Evolutionary conservation across 169 alveolate genomes (phyloP).

Genomic region (Eimeria maxima): DNA sequence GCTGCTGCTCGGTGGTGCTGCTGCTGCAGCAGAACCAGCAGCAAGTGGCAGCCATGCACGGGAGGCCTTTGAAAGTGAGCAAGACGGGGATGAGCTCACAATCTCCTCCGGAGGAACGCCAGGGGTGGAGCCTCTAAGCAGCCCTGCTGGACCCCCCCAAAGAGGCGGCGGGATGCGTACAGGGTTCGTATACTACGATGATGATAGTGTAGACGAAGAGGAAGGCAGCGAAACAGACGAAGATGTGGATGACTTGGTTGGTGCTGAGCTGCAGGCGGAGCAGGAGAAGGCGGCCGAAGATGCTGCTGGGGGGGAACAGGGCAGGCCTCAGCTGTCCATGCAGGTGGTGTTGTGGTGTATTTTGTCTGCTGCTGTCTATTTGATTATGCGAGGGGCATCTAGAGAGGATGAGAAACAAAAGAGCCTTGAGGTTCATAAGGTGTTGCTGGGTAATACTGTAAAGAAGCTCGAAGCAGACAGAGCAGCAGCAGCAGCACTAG

Average conservation of each 20-base stretch:
- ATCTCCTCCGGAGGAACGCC: no score
- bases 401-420: constrained; percentile 23
- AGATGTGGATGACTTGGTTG: background rate
- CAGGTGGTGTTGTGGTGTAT: constrained; percentile 11
- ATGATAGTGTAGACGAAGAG: background rate
- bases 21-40: no score
- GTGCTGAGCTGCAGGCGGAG: background rate
- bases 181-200: background rate
- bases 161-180: background rate
- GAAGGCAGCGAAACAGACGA: background rate
- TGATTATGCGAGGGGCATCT: background rate
- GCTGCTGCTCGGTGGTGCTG: no score
- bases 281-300: background rate
- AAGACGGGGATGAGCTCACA: no score
- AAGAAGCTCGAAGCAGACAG: background rate
- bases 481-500: background rate
- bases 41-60: no score
- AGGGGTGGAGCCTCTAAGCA: no score
- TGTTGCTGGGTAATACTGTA: background rate
- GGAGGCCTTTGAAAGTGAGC: no score
- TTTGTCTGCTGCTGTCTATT: background rate
- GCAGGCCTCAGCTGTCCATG: background rate
- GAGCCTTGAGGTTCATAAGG: constrained; percentile 7
- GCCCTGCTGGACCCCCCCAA: no score
- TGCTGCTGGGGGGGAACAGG: background rate